Percentiles rank a stretch among this genome's conserved stretches.
Evolutionary conservation across 176 grass and related monocot genomes (phyloP).

Genomic region (Eragrostis curvula): DNA sequence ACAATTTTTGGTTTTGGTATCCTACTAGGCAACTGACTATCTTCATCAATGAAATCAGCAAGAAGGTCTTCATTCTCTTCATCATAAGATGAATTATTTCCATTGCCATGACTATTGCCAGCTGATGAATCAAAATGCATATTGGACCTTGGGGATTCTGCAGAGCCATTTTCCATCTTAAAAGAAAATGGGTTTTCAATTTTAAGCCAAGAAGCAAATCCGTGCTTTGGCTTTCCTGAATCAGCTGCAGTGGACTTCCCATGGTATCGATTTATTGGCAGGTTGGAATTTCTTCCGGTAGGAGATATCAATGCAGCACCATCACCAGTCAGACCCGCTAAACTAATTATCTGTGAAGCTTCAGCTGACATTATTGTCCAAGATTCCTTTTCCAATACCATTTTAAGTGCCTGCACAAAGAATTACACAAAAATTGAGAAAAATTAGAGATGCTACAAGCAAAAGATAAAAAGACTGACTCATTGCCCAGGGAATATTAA

Average conservation of each 20-base stretch:
- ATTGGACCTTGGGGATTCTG: slow-evolving; percentile 72
- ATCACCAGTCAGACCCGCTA: slow-evolving; percentile 95
- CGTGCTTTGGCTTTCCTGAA: slow-evolving; percentile 58
- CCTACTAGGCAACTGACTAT: slow-evolving; percentile 96
- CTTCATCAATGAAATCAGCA: slow-evolving; percentile 99
- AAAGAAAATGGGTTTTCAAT: slow-evolving; percentile 79
- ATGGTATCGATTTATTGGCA: slow-evolving; percentile 54
- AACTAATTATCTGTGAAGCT: slow-evolving; percentile 77
- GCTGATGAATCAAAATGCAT: slow-evolving; percentile 46
- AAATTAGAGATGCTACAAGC: slow-evolving; percentile 26
- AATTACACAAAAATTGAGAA: slow-evolving; percentile 24
- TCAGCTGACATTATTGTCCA: slow-evolving; percentile 89
- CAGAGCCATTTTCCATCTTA: slow-evolving; percentile 66
- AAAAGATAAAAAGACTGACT: slow-evolving; percentile 18
- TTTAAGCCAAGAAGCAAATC: slow-evolving; percentile 79
- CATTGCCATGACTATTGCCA: slow-evolving; percentile 54
- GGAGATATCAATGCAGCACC: slow-evolving; percentile 78
- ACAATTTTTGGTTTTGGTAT: slow-evolving; percentile 70
- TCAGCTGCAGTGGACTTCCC: slow-evolving; percentile 46
- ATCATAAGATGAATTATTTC: slow-evolving; percentile 63
- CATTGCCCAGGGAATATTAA: neutral
- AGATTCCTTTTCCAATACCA: slow-evolving; percentile 96
- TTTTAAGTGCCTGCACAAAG: slow-evolving; percentile 81
- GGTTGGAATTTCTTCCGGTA: slow-evolving; percentile 48
- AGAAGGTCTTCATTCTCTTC: slow-evolving; percentile 99